These are phyloP conservation scores for Pseudogymnoascus pannorum DNA, from an alignment of 2,329 filamentous ascomycete species.

Conservation along the genomic window DNA sequence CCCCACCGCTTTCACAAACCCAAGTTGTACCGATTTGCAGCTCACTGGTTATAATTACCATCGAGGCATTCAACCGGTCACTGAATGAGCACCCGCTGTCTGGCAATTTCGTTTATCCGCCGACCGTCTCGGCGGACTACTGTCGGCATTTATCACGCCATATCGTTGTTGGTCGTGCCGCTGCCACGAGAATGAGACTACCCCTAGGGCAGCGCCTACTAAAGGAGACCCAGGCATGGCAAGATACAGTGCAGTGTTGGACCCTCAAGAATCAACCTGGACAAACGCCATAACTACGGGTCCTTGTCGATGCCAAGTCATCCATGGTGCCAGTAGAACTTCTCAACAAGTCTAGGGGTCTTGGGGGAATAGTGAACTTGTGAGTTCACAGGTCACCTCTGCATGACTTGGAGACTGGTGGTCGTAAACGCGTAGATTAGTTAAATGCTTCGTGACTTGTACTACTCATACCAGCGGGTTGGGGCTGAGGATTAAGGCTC, in stretches of 20 bases:
- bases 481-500: conserved; percentile 3
- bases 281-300: background rate
- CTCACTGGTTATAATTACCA: background rate
- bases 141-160: background rate
- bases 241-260: background rate
- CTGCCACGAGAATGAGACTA: background rate
- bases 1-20: background rate
- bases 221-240: background rate
- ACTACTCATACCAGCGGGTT: background rate
- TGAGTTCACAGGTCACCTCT: background rate
- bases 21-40: background rate
- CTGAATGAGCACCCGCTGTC: background rate
- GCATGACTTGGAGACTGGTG: background rate
- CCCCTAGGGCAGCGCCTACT: background rate
- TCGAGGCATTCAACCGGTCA: background rate
- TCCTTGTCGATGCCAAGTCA: background rate
- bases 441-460: conserved; percentile 8
- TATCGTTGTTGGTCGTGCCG: no score
- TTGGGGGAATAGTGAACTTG: background rate
- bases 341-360: background rate
- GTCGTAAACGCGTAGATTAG: conserved; percentile 3
- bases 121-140: background rate
- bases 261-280: background rate
- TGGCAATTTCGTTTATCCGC: background rate
- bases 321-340: background rate